Evolutionary conservation across 495 filamentous ascomycete species (phyloP), one percentile per base, ranked within the genome.

Genomic region (Talaromyces ruber): DNA sequence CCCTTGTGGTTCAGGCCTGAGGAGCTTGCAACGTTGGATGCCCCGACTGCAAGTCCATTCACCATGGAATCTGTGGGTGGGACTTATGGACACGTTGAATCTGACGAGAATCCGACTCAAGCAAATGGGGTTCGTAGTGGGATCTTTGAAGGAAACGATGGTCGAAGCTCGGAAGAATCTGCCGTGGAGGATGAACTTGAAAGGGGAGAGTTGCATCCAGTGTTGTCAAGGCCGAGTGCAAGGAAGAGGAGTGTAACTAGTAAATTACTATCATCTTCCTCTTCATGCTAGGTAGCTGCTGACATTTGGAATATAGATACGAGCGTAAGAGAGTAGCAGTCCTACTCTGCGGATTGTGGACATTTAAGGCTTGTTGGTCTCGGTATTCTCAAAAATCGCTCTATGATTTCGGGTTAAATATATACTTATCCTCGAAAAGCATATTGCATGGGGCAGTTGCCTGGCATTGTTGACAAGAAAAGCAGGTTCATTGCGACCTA

Each of bases 11-110:
- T 97, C 64, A 79, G 76, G 0, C 65, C 74, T 0, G 80, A 86
- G 65, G 93, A 97, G 76, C 70, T 98, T 47, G 69, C 71, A 0
- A 67, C 86, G 3, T 70, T 98, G 66, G 93, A 98, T 77, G 86
- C 73, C 32, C 88, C 90, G 1, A 92, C 92, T 1, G 91, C 92
- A 21, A 90, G 89, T 69, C 81, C 83, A 37, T 94, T 95, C 67
- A 92, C 88, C 0, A 92, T 95, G 86, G 87, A 92, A 78, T 88
- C 87, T 66, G 87, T 89, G 6, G 89, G 91, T 24, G 92, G 90
- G 3, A 81, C 80, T 62, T 86, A 84, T 72, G 87, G 84, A 0
- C 72, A 80, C 63, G 69, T 66, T 32, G 59, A 69, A 6, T 32
- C 43, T 6, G 43, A 51, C 8, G 58, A 26, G 16, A 18, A n/a